A percentile compares a stretch with the other conserved stretches of the same genome.
These are phyloP conservation scores for Flaveria ramosissima DNA, from an alignment of 129 eudicot genomes.

Conservation along the genomic window DNA sequence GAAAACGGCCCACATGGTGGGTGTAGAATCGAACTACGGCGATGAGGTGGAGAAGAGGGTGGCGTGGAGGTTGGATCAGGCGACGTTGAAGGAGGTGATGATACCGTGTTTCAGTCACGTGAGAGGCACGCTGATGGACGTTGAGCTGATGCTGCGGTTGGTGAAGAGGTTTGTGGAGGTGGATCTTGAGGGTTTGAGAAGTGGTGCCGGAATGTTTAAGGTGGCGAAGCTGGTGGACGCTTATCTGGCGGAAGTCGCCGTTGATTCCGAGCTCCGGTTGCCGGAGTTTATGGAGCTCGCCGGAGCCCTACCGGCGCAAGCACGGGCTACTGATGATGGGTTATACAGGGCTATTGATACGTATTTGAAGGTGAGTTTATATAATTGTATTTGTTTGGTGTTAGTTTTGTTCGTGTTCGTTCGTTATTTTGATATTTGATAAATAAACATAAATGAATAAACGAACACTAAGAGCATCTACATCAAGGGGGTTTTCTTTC, in stretches of 20 bases:
- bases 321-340: constrained; percentile 71
- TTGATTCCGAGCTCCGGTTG: constrained; percentile 51
- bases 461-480: too few species aligned
- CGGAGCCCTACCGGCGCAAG: constrained; percentile 60
- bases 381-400: too few species aligned
- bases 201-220: constrained; percentile 59
- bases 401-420: too few species aligned
- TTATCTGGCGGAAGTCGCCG: constrained; percentile 83
- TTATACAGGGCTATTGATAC: constrained; percentile 90
- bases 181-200: constrained; percentile 47
- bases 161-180: constrained; percentile 55
- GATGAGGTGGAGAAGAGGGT: constrained; percentile 59
- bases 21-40: constrained; percentile 48
- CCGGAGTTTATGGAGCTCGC: constrained; percentile 72
- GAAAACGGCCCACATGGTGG: constrained; percentile 55
- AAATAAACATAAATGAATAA: too few species aligned
- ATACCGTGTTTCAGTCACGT: constrained; percentile 79
- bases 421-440: too few species aligned
- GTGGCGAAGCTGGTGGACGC: constrained; percentile 75
- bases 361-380: constrained; percentile 65
- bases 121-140: constrained; percentile 55
- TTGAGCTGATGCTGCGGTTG: constrained; percentile 55
- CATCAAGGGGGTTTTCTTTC: too few species aligned
- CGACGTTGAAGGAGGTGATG: constrained; percentile 66
- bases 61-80: constrained; percentile 74